phyloP scores from a whole-genome alignment of 768 basidiomycete species.

The Pilatotrama ljubarskyi region DNA sequence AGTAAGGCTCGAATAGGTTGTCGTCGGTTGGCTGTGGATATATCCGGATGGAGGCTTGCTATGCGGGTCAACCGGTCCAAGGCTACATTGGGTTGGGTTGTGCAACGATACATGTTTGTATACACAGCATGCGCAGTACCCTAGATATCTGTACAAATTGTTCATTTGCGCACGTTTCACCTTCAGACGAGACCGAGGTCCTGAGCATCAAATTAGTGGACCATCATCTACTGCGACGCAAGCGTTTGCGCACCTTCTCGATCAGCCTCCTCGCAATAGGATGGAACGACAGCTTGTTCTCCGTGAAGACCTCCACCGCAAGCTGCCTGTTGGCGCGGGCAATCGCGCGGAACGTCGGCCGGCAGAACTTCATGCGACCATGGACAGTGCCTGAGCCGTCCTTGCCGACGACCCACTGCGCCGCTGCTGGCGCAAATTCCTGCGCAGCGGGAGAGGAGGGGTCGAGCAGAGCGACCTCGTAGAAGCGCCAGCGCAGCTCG shows the following conservation, averaged over 20 bases:
- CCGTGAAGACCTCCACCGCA: slow-evolving; percentile 51
- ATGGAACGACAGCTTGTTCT: slow-evolving; percentile 59
- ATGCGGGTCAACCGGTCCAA: background rate
- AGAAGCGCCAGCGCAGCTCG: slow-evolving; percentile 80
- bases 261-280: slow-evolving; percentile 76
- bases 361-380: slow-evolving; percentile 85
- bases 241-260: slow-evolving; percentile 56
- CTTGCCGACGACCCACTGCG: slow-evolving; percentile 66
- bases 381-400: slow-evolving; percentile 62
- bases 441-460: slow-evolving; percentile 47
- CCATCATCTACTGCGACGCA: too few species aligned
- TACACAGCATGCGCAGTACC: slow-evolving; percentile 5
- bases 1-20: slow-evolving; percentile 41
- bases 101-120: slow-evolving; percentile 9
- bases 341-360: slow-evolving; percentile 62
- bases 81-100: background rate
- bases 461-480: slow-evolving; percentile 63
- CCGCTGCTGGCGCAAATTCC: slow-evolving; percentile 53
- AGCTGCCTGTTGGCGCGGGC: slow-evolving; percentile 51
- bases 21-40: background rate
- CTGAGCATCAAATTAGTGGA: background rate
- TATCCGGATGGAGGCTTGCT: background rate
- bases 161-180: background rate
- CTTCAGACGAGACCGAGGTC: slow-evolving; percentile 22
- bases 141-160: slow-evolving; percentile 7